Conservation (phyloP, 169 alveolate genomes). For the Eimeria tenella region DNA sequence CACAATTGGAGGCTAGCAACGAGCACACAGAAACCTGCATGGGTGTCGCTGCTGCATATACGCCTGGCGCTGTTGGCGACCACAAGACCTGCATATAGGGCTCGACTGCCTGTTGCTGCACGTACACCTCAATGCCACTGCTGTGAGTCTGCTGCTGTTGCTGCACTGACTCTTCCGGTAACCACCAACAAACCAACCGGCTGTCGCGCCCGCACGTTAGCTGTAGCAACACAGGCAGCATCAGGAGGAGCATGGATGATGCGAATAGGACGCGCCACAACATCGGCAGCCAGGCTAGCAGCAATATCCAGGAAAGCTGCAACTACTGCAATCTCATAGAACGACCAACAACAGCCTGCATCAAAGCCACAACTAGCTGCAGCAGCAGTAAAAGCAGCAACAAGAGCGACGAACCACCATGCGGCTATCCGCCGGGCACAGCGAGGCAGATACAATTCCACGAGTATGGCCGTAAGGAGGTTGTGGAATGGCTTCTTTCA, state of each 20-base stretch:
- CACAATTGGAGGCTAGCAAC: background rate
- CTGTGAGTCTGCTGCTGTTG: slow-evolving; percentile 64
- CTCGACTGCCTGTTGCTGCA: slow-evolving; percentile 75
- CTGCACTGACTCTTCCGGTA: background rate
- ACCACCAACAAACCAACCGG: slow-evolving; percentile 79
- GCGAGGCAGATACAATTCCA: slow-evolving; percentile 59
- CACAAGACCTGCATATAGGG: slow-evolving; percentile 74
- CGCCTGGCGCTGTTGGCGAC: slow-evolving; percentile 74
- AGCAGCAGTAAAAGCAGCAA: slow-evolving; percentile 54
- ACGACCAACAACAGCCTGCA: background rate
- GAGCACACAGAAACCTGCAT: slow-evolving; percentile 51
- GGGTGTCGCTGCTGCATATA: slow-evolving; percentile 76
- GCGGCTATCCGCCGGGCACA: slow-evolving; percentile 62
- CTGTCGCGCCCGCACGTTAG: slow-evolving; percentile 78
- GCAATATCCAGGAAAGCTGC: background rate
- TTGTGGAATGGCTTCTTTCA: slow-evolving; percentile 74
- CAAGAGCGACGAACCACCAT: slow-evolving; percentile 54
- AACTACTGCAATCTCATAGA: background rate
- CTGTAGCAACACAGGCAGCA: slow-evolving; percentile 60
- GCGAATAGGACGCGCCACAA: background rate
- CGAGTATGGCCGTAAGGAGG: slow-evolving; percentile 69
- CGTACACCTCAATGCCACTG: slow-evolving; percentile 67
- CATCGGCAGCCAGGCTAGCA: background rate
- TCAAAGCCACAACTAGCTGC: background rate
- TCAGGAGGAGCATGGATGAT: slow-evolving; percentile 1